phyloP scores from a whole-genome alignment of 2,329 filamentous ascomycete species.

The Madurella fahalii region DNA sequence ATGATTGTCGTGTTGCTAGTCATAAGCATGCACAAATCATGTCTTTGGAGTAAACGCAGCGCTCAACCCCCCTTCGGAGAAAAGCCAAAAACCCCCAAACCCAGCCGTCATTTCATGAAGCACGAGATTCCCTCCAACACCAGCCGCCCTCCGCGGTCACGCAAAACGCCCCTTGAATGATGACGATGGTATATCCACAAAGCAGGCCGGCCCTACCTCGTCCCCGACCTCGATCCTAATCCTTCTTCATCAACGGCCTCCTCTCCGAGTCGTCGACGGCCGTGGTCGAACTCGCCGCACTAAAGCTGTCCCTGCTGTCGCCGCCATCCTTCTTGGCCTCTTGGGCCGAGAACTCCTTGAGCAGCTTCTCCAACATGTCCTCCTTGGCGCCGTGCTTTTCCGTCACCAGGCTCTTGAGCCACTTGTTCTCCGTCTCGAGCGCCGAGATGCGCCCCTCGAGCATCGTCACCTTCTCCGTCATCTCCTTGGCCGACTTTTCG shows the following conservation, averaged over 20 bases:
- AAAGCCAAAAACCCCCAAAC: not conserved
- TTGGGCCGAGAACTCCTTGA: conserved; percentile 48
- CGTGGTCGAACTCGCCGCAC: conserved; percentile 14
- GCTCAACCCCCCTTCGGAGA: not conserved
- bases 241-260: conserved; percentile 8
- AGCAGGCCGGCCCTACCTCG: not conserved
- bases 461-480: conserved; percentile 70
- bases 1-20: not conserved
- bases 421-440: conserved; percentile 79
- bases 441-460: conserved; percentile 71
- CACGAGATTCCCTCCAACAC: not conserved
- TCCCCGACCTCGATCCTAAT: conserved; percentile 9
- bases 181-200: conserved; percentile 9
- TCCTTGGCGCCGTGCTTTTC: conserved; percentile 71
- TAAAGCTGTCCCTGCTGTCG: conserved; percentile 15
- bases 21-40: not conserved
- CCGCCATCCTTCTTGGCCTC: conserved; percentile 10
- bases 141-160: not conserved
- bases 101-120: not conserved
- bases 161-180: conserved; percentile 10
- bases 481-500: conserved; percentile 76
- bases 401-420: conserved; percentile 74
- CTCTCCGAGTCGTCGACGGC: conserved; percentile 12
- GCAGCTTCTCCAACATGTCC: conserved; percentile 45
- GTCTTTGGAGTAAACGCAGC: not conserved